phyloP scores from a whole-genome alignment of 2,329 filamentous ascomycete genomes.

The Fusarium guadeloupense region DNA sequence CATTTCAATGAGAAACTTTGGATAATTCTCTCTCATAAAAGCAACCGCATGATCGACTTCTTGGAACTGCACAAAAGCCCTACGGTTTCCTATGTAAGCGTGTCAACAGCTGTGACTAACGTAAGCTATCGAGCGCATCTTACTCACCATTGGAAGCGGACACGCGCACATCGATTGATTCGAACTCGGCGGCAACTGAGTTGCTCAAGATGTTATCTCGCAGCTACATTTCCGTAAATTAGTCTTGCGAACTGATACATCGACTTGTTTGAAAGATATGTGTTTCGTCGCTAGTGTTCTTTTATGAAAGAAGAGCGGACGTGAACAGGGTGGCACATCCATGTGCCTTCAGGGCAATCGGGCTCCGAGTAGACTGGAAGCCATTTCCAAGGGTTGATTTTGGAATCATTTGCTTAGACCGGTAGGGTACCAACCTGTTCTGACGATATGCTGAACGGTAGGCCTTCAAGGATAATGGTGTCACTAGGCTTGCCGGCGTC shows the following conservation, averaged over 20 bases:
- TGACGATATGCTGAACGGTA: conserved; percentile 59
- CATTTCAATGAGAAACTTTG: conserved; percentile 51
- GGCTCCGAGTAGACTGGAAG: conserved; percentile 16
- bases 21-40: conserved; percentile 56
- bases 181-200: conserved; percentile 49
- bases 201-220: conserved; percentile 49
- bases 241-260: conserved; percentile 39
- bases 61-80: conserved; percentile 56
- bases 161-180: conserved; percentile 52
- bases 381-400: conserved; percentile 2
- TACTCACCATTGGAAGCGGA: conserved; percentile 48
- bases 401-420: conserved; percentile 26
- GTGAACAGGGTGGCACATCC: neutral
- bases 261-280: conserved; percentile 17
- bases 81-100: conserved; percentile 48
- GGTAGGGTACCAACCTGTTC: conserved; percentile 58
- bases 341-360: conserved; percentile 4
- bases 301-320: conserved; percentile 4
- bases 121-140: neutral
- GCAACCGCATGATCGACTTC: conserved; percentile 51
- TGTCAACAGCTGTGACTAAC: conserved; percentile 20
- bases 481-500: conserved; percentile 57
- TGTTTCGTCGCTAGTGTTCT: conserved; percentile 9
- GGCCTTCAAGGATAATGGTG: conserved; percentile 64
- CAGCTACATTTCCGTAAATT: conserved; percentile 45